Conservation (phyloP, 306 rosid species). For the Rubus parviflorus region DNA sequence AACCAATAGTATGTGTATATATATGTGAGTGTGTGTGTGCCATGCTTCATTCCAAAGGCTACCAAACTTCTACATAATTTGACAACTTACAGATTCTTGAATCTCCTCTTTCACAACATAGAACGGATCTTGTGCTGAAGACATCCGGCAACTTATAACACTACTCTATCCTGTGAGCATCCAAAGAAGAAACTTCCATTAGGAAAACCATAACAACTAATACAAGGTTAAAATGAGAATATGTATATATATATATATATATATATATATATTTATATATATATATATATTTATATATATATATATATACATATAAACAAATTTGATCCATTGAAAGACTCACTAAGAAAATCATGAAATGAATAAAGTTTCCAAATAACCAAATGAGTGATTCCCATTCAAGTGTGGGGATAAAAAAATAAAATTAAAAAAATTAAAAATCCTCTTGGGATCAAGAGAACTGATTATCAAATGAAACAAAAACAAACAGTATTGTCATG, state of each 20-base stretch:
- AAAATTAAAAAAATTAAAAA: too few relatives aligned
- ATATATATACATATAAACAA: not conserved
- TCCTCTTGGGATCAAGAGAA: not conserved
- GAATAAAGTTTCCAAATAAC: not conserved
- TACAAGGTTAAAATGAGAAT: slow-evolving; percentile 1
- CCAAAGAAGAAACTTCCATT: slow-evolving; percentile 14
- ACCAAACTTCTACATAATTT: not conserved
- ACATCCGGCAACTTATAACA: slow-evolving; percentile 49
- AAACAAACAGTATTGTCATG: not conserved
- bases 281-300: too few relatives aligned
- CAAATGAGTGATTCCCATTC: not conserved
- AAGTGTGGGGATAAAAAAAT: not conserved
- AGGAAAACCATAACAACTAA: slow-evolving; percentile 2
- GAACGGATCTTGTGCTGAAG: slow-evolving; percentile 96
- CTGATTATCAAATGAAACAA: not conserved
- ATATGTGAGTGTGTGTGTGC: too few relatives aligned
- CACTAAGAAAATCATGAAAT: not conserved
- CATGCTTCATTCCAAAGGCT: not conserved
- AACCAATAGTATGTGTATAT: not conserved
- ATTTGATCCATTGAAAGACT: not conserved
- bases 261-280: not conserved
- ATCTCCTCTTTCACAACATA: slow-evolving; percentile 96
- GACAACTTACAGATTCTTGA: slow-evolving; percentile 83
- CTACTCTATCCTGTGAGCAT: slow-evolving; percentile 17
- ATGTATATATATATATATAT: not conserved